phyloP scores from a whole-genome alignment of 306 rosid genomes.

The Benincasa hispida region DNA sequence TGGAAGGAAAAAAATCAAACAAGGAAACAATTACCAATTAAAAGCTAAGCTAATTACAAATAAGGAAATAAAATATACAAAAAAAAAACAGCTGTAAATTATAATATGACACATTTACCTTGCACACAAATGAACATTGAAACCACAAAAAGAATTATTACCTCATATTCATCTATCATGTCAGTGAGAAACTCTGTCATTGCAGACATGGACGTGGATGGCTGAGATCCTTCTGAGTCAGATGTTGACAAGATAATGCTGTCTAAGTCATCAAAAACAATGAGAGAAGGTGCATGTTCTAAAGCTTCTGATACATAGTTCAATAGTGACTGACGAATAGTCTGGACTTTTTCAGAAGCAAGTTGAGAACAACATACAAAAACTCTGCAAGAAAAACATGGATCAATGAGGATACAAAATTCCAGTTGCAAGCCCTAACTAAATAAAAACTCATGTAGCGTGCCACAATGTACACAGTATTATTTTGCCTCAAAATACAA shows the following conservation, averaged over 20 bases:
- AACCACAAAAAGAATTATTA: constrained; percentile 14
- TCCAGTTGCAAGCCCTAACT: not conserved
- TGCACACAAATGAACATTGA: not conserved
- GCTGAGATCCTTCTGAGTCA: constrained; percentile 67
- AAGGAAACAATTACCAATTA: no score
- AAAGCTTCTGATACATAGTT: constrained; percentile 65
- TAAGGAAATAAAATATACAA: not conserved
- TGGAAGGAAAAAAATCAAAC: no score
- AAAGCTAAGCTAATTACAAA: no score
- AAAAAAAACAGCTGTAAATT: no score
- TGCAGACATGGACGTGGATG: constrained; percentile 42
- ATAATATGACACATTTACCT: not conserved
- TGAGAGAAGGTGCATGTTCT: constrained; percentile 83
- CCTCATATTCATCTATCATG: constrained; percentile 82
- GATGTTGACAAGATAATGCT: constrained; percentile 55
- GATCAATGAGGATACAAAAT: constrained; percentile 11
- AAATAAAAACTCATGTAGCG: not conserved
- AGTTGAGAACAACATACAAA: constrained; percentile 73
- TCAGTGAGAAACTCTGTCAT: constrained; percentile 59
- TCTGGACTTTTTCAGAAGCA: constrained; percentile 56
- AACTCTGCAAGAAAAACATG: constrained; percentile 35
- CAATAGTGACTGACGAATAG: constrained; percentile 52
- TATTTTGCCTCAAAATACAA: not conserved
- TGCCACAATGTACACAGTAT: not conserved
- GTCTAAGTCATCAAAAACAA: constrained; percentile 82